Evolutionary conservation across 352 stramenopile genomes (phyloP).

Genomic region (Phytophthora agathidicida): DNA sequence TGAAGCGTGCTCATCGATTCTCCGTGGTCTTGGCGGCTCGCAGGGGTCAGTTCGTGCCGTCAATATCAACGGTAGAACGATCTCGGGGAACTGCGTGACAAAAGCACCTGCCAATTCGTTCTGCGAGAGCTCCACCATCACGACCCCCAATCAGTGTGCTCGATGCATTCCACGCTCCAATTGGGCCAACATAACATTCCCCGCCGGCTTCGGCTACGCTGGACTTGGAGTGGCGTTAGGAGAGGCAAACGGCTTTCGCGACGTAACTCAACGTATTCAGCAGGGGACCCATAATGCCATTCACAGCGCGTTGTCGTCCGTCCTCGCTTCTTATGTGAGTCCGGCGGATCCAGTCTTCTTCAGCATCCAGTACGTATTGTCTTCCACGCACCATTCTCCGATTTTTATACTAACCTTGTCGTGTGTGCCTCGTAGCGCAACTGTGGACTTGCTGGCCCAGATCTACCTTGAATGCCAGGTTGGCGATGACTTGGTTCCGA

Average conservation of each 20-base stretch:
- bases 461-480: slow-evolving; percentile 55
- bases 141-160: slow-evolving; percentile 28
- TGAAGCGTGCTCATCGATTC: slow-evolving; percentile 44
- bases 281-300: slow-evolving; percentile 59
- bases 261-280: slow-evolving; percentile 47
- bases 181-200: slow-evolving; percentile 42
- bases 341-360: slow-evolving; percentile 55
- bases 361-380: slow-evolving; percentile 51
- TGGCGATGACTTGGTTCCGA: slow-evolving; percentile 34
- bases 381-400: not conserved
- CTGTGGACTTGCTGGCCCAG: slow-evolving; percentile 44
- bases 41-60: slow-evolving; percentile 21
- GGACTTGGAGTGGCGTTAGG: slow-evolving; percentile 35
- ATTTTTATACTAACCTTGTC: not conserved
- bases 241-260: slow-evolving; percentile 32
- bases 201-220: slow-evolving; percentile 46
- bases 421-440: slow-evolving; percentile 27
- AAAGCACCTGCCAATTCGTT: slow-evolving; percentile 34
- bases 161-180: slow-evolving; percentile 44
- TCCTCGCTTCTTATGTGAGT: slow-evolving; percentile 43
- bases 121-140: slow-evolving; percentile 46
- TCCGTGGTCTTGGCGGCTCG: slow-evolving; percentile 42
- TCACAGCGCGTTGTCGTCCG: slow-evolving; percentile 40
- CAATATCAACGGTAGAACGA: slow-evolving; percentile 31
- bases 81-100: slow-evolving; percentile 38